These are phyloP conservation scores for Clavulina sp. DNA, from an alignment of 768 basidiomycete genomes.

Conservation along the genomic window DNA sequence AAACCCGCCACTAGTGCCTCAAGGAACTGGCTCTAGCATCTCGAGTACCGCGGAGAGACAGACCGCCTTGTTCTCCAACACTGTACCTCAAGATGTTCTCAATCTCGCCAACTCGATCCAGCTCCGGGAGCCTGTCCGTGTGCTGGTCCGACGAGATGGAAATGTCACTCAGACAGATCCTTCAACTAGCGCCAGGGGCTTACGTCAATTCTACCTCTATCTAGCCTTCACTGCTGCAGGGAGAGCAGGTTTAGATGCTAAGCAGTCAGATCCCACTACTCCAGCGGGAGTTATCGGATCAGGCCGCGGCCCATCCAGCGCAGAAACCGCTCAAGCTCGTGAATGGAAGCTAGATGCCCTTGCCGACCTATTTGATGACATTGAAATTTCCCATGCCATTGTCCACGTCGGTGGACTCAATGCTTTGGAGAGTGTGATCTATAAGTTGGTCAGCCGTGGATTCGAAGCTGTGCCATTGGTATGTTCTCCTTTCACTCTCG, in stretches of 20 bases:
- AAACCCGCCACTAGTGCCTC: not conserved
- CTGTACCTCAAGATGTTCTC: conserved; percentile 93
- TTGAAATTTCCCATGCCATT: conserved; percentile 62
- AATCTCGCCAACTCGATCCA: conserved; percentile 89
- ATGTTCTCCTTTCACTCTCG: conserved; percentile 19
- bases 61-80: conserved; percentile 92
- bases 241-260: conserved; percentile 24
- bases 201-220: conserved; percentile 94
- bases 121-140: conserved; percentile 87
- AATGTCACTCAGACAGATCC: conserved; percentile 57
- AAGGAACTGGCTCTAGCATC: conserved; percentile 9
- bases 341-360: conserved; percentile 94
- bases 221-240: conserved; percentile 78
- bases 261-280: conserved; percentile 35
- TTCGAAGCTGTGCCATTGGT: conserved; percentile 81
- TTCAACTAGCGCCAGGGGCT: conserved; percentile 55
- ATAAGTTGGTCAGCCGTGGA: conserved; percentile 71
- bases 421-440: conserved; percentile 73
- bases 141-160: conserved; percentile 86
- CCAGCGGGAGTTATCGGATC: conserved; percentile 78
- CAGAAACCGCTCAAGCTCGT: conserved; percentile 68
- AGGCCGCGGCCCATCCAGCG: conserved; percentile 63
- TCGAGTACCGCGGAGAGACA: conserved; percentile 50
- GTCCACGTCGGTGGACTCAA: conserved; percentile 82
- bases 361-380: conserved; percentile 75